phyloP scores from a whole-genome alignment of 1,284 basidiomycete species.

The Stereum hirsutum region DNA sequence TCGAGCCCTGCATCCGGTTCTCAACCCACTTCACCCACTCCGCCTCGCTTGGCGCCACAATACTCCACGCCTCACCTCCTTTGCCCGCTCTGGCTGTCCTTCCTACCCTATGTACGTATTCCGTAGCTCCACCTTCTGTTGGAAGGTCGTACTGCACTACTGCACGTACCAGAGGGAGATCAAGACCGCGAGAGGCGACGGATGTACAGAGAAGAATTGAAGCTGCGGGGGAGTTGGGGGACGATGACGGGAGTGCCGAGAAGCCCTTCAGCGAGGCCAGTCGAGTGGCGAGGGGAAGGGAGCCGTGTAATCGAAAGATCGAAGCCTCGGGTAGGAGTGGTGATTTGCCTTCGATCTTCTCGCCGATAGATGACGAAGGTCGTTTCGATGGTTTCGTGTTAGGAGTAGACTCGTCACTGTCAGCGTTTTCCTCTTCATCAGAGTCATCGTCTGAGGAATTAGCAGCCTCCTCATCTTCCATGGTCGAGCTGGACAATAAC shows the following conservation, averaged over 20 bases:
- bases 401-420: conserved; percentile 7
- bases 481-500: conserved; percentile 70
- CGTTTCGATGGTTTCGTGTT: conserved; percentile 3
- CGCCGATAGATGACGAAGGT: too few relatives aligned
- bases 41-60: conserved; percentile 80
- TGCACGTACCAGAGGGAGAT: conserved; percentile 89
- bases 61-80: conserved; percentile 85
- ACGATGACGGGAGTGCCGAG: conserved; percentile 31
- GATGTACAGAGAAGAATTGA: conserved; percentile 92
- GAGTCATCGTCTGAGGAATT: conserved; percentile 12
- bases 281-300: conserved; percentile 76
- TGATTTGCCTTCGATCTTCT: conserved; percentile 52
- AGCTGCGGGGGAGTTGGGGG: conserved; percentile 20
- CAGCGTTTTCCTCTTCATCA: conserved; percentile 12
- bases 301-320: conserved; percentile 93
- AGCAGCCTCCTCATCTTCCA: conserved; percentile 37
- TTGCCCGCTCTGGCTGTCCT: conserved; percentile 94
- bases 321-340: conserved; percentile 75
- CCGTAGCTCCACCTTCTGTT: conserved; percentile 93
- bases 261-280: conserved; percentile 80
- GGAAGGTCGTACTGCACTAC: conserved; percentile 97
- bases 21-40: conserved; percentile 89
- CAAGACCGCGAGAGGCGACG: conserved; percentile 96
- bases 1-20: conserved; percentile 58
- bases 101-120: conserved; percentile 96